These are phyloP conservation scores for Nectriaceae sp. DNA, from an alignment of 2,329 filamentous ascomycete species.

Conservation along the genomic window DNA sequence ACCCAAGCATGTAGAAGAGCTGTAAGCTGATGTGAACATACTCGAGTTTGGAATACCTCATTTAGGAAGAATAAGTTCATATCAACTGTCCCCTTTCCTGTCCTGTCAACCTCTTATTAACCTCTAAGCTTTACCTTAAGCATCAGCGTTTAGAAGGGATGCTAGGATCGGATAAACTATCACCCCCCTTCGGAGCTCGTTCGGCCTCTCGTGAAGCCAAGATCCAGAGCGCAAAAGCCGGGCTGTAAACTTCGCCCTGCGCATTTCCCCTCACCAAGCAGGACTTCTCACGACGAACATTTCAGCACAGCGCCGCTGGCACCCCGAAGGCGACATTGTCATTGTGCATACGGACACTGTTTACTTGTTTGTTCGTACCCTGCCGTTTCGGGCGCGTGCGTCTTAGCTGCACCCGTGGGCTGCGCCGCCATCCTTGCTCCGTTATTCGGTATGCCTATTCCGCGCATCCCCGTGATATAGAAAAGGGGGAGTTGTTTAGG, in stretches of 20 bases:
- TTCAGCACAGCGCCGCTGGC: constrained; percentile 41
- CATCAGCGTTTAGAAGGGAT: too few relatives aligned
- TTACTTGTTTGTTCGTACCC: not conserved
- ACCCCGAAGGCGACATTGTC: not conserved
- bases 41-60: constrained; percentile 1
- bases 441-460: not conserved
- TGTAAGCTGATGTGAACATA: constrained; percentile 17
- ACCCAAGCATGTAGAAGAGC: constrained; percentile 11
- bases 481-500: too few relatives aligned
- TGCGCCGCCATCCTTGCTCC: not conserved
- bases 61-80: too few relatives aligned
- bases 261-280: constrained; percentile 37
- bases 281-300: constrained; percentile 44
- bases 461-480: too few relatives aligned
- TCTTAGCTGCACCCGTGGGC: not conserved
- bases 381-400: not conserved
- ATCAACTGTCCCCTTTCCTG: too few relatives aligned
- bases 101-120: too few relatives aligned
- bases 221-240: not conserved
- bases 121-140: too few relatives aligned
- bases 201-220: too few relatives aligned
- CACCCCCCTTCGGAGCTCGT: too few relatives aligned
- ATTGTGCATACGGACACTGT: not conserved
- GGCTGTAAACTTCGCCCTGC: constrained; percentile 26
- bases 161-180: constrained; percentile 1